A percentile compares a stretch with the other conserved stretches of the same genome.
Conservation (phyloP, 2,329 filamentous ascomycete species). For the Ascochyta fabae region DNA sequence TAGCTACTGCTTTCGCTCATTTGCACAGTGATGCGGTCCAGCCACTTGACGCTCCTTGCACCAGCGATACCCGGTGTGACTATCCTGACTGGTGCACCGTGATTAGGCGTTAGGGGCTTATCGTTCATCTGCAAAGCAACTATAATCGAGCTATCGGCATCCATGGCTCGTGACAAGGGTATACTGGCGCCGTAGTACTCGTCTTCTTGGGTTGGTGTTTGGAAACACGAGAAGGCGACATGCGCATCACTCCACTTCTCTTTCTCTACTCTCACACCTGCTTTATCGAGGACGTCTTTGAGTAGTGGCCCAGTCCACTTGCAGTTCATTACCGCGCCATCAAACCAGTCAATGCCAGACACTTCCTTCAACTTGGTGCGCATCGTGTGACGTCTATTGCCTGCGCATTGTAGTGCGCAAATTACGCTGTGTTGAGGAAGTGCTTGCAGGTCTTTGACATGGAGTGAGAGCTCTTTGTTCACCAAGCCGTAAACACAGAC, state of each 20-base stretch:
- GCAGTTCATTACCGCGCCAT: slow-evolving; percentile 67
- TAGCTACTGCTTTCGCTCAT: slow-evolving; percentile 59
- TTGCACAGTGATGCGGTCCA: slow-evolving; percentile 61
- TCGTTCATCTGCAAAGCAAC: slow-evolving; percentile 57
- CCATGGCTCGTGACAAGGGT: slow-evolving; percentile 41
- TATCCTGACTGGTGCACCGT: slow-evolving; percentile 61
- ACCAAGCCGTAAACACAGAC: slow-evolving; percentile 61
- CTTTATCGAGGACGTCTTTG: slow-evolving; percentile 58
- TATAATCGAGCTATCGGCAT: slow-evolving; percentile 28
- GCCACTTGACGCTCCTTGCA: slow-evolving; percentile 63
- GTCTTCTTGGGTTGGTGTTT: slow-evolving; percentile 62
- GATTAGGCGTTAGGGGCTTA: slow-evolving; percentile 54
- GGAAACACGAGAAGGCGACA: slow-evolving; percentile 63
- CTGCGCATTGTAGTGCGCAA: slow-evolving; percentile 66
- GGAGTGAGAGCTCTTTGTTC: slow-evolving; percentile 52
- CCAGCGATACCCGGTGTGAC: slow-evolving; percentile 62
- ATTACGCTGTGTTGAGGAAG: slow-evolving; percentile 62
- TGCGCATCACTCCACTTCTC: slow-evolving; percentile 49
- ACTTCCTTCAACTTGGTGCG: slow-evolving; percentile 65
- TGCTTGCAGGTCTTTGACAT: slow-evolving; percentile 54
- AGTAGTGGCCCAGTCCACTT: slow-evolving; percentile 61
- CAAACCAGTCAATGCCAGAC: slow-evolving; percentile 65
- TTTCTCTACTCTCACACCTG: slow-evolving; percentile 49
- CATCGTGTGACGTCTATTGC: slow-evolving; percentile 67
- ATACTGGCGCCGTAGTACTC: slow-evolving; percentile 66